Conservation (phyloP, 129 eudicot genomes). For the Daucus carota region DH1_v3.0 NC_030388.2:25498001-25498500, state of each 20-base stretch:
- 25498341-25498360: neutral
- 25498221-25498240: neutral
- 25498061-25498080: neutral
- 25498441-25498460: neutral
- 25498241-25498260: neutral
- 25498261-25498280: neutral
- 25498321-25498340: neutral
- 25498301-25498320: neutral
- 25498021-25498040: neutral
- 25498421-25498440: neutral
- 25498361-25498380: neutral
- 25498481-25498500: neutral
- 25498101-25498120: neutral
- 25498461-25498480: neutral
- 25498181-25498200: neutral
- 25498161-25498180: neutral
- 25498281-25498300: neutral
- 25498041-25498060: neutral
- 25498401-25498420: neutral
- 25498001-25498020: neutral
- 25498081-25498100: neutral
- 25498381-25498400: neutral
- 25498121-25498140: neutral
- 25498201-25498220: neutral
- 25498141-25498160: neutral